Percentiles rank a stretch among this genome's conserved stretches.
Evolutionary conservation across 78 protist species (phyloP).

Genomic region (Tieghemostelium lacteum): DNA sequence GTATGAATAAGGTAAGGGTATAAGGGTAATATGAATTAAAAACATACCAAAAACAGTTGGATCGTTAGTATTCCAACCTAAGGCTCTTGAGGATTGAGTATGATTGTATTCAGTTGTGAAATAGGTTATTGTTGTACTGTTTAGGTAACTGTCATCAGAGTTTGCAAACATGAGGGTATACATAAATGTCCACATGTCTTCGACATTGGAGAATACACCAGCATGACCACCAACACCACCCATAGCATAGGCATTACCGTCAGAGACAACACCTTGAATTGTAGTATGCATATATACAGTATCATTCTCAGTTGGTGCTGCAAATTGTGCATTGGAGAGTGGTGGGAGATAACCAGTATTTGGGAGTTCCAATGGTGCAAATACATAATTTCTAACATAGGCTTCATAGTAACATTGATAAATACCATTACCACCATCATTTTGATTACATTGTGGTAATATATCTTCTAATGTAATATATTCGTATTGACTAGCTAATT

Average conservation of each 20-base stretch:
- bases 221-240: conserved; percentile 94
- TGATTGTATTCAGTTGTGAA: conserved; percentile 80
- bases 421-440: conserved; percentile 65
- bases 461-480: conserved; percentile 36
- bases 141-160: conserved; percentile 28
- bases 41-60: conserved; percentile 70
- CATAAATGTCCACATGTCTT: conserved; percentile 66
- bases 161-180: conserved; percentile 31
- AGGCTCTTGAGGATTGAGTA: conserved; percentile 77
- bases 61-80: conserved; percentile 80
- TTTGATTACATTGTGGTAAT: conserved; percentile 17
- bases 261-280: conserved; percentile 87
- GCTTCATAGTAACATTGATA: conserved; percentile 89
- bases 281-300: conserved; percentile 76
- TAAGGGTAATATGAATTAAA: background rate
- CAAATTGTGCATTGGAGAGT: background rate
- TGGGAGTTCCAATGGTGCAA: conserved; percentile 18
- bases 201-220: conserved; percentile 84
- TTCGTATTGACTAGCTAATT: conserved; percentile 26
- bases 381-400: conserved; percentile 79
- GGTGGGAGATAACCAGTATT: conserved; percentile 75
- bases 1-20: background rate
- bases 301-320: conserved; percentile 87
- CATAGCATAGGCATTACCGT: conserved; percentile 89
- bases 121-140: conserved; percentile 75